Conservation (phyloP, 805 yeast genomes). For the Ogataea populi-albae region DNA sequence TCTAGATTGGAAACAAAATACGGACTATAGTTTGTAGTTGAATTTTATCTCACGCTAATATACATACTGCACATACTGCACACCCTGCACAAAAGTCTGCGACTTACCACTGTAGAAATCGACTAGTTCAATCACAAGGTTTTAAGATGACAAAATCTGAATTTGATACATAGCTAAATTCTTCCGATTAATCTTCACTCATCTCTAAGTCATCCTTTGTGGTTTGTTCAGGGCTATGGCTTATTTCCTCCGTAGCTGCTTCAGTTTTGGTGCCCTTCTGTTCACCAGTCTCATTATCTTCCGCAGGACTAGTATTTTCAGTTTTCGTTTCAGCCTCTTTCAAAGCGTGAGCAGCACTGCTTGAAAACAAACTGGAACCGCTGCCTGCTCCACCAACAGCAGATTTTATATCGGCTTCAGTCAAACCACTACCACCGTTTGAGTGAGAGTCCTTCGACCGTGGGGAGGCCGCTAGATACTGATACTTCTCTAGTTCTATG, state of each 20-base stretch:
- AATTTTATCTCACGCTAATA: too few relatives aligned
- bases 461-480: constrained; percentile 26
- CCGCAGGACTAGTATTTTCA: background rate
- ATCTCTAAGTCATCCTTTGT: constrained; percentile 1
- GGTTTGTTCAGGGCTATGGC: too few relatives aligned
- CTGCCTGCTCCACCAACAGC: constrained; percentile 40
- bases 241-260: background rate
- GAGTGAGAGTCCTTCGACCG: constrained; percentile 8
- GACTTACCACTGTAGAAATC: too few relatives aligned
- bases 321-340: constrained; percentile 11
- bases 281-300: background rate
- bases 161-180: too few relatives aligned
- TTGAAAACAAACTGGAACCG: constrained; percentile 28
- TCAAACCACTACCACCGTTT: constrained; percentile 24
- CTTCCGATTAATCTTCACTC: too few relatives aligned
- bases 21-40: too few relatives aligned
- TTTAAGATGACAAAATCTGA: too few relatives aligned
- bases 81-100: too few relatives aligned
- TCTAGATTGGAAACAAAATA: too few relatives aligned
- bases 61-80: too few relatives aligned
- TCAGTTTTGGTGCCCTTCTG: background rate
- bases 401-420: constrained; percentile 40
- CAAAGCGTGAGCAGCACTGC: constrained; percentile 30
- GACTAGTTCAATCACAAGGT: too few relatives aligned
- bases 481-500: constrained; percentile 35